phyloP scores from a whole-genome alignment of 1,139 yeast species.

The Wickerhamiella infanticola region DNA sequence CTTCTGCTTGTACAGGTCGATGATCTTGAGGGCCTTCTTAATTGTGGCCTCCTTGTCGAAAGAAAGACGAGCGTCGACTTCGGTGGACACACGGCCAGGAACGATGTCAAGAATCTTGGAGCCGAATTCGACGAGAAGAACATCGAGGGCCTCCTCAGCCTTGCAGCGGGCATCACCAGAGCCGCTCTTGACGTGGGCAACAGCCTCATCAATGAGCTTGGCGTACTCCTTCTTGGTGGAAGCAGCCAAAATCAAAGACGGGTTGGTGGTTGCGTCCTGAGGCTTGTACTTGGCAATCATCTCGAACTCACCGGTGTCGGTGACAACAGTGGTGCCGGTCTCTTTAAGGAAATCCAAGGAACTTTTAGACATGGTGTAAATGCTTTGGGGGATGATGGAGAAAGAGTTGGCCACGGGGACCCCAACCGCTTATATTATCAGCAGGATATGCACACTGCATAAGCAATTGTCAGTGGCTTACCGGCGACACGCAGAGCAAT shows the following conservation, averaged over 20 bases:
- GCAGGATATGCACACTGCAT: too few relatives aligned
- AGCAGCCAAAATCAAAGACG: conserved; percentile 94
- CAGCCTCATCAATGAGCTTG: conserved; percentile 77
- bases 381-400: background rate
- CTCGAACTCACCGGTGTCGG: conserved; percentile 98
- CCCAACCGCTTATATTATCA: background rate
- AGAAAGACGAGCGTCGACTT: conserved; percentile 95
- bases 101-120: conserved; percentile 82
- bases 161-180: conserved; percentile 43
- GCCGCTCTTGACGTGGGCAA: conserved; percentile 59
- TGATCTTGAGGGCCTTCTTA: conserved; percentile 79
- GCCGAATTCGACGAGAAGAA: conserved; percentile 91
- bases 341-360: conserved; percentile 90
- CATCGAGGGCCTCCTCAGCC: conserved; percentile 70
- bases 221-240: conserved; percentile 83
- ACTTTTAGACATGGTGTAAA: conserved; percentile 34
- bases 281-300: conserved; percentile 96
- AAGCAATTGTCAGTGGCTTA: too few relatives aligned
- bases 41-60: conserved; percentile 89
- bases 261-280: conserved; percentile 98
- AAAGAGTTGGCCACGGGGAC: background rate
- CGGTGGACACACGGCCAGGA: conserved; percentile 98
- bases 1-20: conserved; percentile 62
- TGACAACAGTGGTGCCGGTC: conserved; percentile 88
- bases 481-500: too few relatives aligned